Percentiles rank a stretch among this genome's conserved stretches.
phyloP scores from a whole-genome alignment of 306 rosid species.

The Casuarina cunninghamiana region DNA sequence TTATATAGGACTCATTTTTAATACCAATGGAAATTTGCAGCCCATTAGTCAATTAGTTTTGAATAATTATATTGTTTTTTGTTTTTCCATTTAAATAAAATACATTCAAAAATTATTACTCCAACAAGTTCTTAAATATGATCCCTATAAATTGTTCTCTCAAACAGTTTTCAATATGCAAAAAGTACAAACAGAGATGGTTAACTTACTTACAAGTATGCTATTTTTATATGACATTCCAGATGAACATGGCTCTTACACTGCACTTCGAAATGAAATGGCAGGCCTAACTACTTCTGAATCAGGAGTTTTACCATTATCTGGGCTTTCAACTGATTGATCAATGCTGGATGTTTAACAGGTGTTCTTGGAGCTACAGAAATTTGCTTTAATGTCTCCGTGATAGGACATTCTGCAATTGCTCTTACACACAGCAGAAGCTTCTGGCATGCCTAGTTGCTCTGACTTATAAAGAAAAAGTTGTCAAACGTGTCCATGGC shows the following conservation, averaged over 20 bases:
- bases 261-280: conserved; percentile 28
- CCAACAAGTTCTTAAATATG: too few species aligned
- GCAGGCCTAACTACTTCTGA: conserved; percentile 31
- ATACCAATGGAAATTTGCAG: too few species aligned
- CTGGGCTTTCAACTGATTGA: conserved; percentile 37
- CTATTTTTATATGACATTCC: too few species aligned
- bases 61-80: too few species aligned
- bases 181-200: too few species aligned
- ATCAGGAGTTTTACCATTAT: conserved; percentile 34
- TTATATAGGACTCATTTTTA: too few species aligned
- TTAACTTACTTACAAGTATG: too few species aligned
- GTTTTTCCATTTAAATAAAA: too few species aligned
- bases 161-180: too few species aligned
- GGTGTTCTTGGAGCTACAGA: conserved; percentile 65
- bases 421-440: conserved; percentile 23
- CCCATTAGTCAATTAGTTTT: too few species aligned
- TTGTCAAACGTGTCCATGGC: conserved; percentile 1
- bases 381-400: conserved; percentile 28
- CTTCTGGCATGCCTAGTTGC: conserved; percentile 25
- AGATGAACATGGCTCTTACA: conserved; percentile 26
- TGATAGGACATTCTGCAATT: conserved; percentile 6
- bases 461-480: neutral
- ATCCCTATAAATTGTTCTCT: too few species aligned
- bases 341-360: conserved; percentile 30
- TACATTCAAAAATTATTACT: too few species aligned